These are phyloP conservation scores for Arthrinium phaeospermum DNA, from an alignment of 2,329 filamentous ascomycete genomes.

Conservation along the genomic window DNA sequence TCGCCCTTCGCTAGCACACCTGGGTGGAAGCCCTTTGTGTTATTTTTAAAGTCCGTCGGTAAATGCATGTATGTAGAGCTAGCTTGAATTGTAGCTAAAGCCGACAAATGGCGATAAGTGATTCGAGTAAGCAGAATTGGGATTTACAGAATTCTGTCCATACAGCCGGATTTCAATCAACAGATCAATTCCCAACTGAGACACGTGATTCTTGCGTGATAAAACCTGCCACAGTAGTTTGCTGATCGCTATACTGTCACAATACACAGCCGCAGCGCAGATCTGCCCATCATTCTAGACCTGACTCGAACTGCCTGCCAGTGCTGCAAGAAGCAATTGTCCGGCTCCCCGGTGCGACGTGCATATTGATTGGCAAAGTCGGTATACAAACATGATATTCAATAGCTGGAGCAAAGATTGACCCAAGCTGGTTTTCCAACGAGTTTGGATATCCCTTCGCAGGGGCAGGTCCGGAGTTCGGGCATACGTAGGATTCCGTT, in stretches of 20 bases:
- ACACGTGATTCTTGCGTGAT: slow-evolving; percentile 14
- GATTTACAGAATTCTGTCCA: not conserved
- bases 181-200: slow-evolving; percentile 7
- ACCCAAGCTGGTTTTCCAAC: not conserved
- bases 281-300: not conserved
- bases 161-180: not conserved
- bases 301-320: slow-evolving; percentile 3
- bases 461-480: not conserved
- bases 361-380: not conserved
- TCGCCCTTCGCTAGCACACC: not conserved
- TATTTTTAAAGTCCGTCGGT: not conserved
- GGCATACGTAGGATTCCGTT: not conserved
- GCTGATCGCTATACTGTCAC: slow-evolving; percentile 11
- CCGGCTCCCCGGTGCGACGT: not conserved
- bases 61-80: not conserved
- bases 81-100: not conserved
- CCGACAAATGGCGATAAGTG: not conserved
- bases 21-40: not conserved
- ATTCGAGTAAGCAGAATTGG: not conserved
- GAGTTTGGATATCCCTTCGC: not conserved
- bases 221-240: not conserved
- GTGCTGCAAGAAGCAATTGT: not conserved
- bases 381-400: not conserved
- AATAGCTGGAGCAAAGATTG: not conserved
- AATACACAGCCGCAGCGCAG: not conserved